Evolutionary conservation across 305 asterid genomes (phyloP), one percentile per base, ranked within the genome.

Genomic region (Fraxinus platypoda): DNA sequence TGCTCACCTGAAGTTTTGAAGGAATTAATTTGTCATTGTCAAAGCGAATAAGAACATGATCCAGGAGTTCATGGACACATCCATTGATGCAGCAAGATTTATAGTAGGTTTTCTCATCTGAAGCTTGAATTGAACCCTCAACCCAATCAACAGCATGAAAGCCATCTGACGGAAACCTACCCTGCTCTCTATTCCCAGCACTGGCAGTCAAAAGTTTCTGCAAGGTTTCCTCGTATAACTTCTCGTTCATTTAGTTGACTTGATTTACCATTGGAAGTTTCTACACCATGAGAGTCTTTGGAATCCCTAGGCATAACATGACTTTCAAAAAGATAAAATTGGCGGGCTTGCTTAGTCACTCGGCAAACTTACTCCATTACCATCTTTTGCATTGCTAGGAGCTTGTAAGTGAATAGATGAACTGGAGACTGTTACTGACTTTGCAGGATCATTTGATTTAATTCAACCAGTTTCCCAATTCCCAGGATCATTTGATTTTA

Each of bases 1-100:
- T 82, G 85, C 86, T 90, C 81, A 94, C 99, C 98, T 89, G 94
- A 85, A 96, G 90, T 85, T 91, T 93, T 38, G 98, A 90, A 73
- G 99, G 99, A 84, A 89, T 76, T 81, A 88, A 81, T 87, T 86
- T 93, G 84, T 79, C 90, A 73, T 88, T 88, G 83, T 84, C 87
- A 85, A 80, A 87, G 77, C 84, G 92, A 87, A 91, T 81, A 83
- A 92, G 93, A 82, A 88, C 94, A 83, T 96, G 90, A 84, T 93
- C 97, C 85, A 73, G 88, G 43, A 81, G 83, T 83, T 89, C 90
- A 85, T 92, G 89, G 74, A 85, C 83, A 85, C 85, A 85, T 75
- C 97, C 98, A 78, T 87, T 89, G 84, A 90, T 84, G 90, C 88
- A 76, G 91, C 97, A 92, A 71, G 98, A 89, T 33, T 90, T 81